Conservation (phyloP, 2,329 filamentous ascomycete genomes). For the Davidsoniella eucalypti region DNA sequence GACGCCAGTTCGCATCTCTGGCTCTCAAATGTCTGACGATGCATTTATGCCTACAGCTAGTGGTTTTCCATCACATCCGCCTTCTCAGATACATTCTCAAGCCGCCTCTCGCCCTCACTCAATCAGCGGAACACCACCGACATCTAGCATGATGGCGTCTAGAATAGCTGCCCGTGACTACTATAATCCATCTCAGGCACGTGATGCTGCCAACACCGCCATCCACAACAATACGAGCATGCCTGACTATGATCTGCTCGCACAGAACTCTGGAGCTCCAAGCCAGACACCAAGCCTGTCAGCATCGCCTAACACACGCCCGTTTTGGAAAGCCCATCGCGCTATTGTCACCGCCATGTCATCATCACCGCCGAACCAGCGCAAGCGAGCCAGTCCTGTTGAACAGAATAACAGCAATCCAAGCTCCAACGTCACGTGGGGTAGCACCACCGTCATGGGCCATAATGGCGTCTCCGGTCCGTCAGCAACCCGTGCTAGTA, state of each 20-base stretch:
- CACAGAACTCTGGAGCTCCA: background rate
- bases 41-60: slow-evolving; percentile 24
- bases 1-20: slow-evolving; percentile 37
- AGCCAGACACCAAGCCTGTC: slow-evolving; percentile 28
- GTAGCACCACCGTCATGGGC: slow-evolving; percentile 27
- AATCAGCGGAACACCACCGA: slow-evolving; percentile 41
- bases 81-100: slow-evolving; percentile 9
- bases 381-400: slow-evolving; percentile 42
- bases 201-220: slow-evolving; percentile 12
- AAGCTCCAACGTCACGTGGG: slow-evolving; percentile 30
- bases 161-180: slow-evolving; percentile 28
- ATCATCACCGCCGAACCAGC: slow-evolving; percentile 28
- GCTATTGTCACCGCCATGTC: slow-evolving; percentile 17
- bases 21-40: slow-evolving; percentile 42
- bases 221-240: too few relatives aligned
- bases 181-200: slow-evolving; percentile 22
- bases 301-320: slow-evolving; percentile 40
- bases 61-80: slow-evolving; percentile 27
- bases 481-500: slow-evolving; percentile 25
- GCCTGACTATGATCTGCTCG: too few relatives aligned
- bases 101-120: slow-evolving; percentile 5
- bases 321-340: slow-evolving; percentile 34
- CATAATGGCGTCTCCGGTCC: slow-evolving; percentile 23
- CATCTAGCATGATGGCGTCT: slow-evolving; percentile 10
- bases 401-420: slow-evolving; percentile 42